These are phyloP conservation scores for Mortierella claussenii DNA, from an alignment of 192 early-diverging fungal genomes.

Conservation along the genomic window DNA sequence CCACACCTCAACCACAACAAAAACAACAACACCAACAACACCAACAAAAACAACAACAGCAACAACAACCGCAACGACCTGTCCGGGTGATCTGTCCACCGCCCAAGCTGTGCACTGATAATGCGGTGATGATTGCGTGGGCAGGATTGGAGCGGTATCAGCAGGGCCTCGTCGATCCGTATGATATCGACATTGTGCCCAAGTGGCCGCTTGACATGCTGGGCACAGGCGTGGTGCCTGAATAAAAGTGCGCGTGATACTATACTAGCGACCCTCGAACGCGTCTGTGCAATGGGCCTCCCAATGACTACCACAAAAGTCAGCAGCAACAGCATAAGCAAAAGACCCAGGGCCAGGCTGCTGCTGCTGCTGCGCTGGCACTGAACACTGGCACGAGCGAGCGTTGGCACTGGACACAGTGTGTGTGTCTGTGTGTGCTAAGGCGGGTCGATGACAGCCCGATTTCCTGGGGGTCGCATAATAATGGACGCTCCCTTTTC, in stretches of 20 bases:
- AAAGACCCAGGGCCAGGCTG: too few species aligned
- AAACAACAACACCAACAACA: neutral
- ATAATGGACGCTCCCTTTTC: too few species aligned
- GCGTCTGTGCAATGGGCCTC: too few species aligned
- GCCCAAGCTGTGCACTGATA: constrained; percentile 83
- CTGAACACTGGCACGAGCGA: too few species aligned
- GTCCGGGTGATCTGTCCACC: constrained; percentile 77
- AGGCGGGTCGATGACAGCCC: too few species aligned
- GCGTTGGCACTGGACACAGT: too few species aligned
- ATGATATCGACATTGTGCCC: constrained; percentile 77
- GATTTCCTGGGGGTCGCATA: too few species aligned
- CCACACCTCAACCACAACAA: constrained; percentile 1
- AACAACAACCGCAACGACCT: constrained; percentile 25
- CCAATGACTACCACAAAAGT: too few species aligned
- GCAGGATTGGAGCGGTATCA: constrained; percentile 78
- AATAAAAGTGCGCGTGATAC: constrained; percentile 18
- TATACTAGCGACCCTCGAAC: too few species aligned
- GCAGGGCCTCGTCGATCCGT: constrained; percentile 71
- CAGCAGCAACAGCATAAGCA: too few species aligned
- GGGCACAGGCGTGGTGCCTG: constrained; percentile 35
- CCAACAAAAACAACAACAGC: neutral
- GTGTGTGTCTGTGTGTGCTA: too few species aligned
- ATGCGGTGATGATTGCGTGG: constrained; percentile 90
- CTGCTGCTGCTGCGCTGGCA: too few species aligned
- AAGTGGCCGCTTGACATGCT: constrained; percentile 76